Evolutionary conservation across 169 alveolate species (phyloP).

Genomic region (Theileria parva): DNA sequence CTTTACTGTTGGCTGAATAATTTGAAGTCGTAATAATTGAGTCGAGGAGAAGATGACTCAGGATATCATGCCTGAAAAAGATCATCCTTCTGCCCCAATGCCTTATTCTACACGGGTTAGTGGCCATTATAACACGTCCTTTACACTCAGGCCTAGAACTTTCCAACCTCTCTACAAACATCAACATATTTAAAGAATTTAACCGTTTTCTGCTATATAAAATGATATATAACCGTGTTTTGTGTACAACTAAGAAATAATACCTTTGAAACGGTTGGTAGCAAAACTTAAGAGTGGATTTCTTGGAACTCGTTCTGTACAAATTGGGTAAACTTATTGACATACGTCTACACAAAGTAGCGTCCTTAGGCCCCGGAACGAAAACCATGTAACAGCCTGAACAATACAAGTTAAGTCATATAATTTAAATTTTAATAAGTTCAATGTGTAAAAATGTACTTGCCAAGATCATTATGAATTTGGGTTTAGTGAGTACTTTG

Average conservation of each 20-base stretch:
- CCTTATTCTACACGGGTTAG: slow-evolving; percentile 77
- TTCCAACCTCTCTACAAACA: slow-evolving; percentile 15
- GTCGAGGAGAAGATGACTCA: slow-evolving; percentile 64
- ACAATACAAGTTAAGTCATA: background rate
- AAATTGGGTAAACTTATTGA: background rate
- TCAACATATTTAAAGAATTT: background rate
- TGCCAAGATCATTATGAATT: slow-evolving; percentile 27
- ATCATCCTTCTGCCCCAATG: slow-evolving; percentile 70
- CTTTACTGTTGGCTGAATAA: slow-evolving; percentile 17
- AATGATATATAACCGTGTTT: background rate
- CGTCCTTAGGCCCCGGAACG: slow-evolving; percentile 75
- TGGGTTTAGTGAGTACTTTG: slow-evolving; percentile 31
- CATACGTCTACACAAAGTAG: slow-evolving; percentile 69
- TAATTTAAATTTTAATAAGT: background rate
- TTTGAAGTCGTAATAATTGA: slow-evolving; percentile 46
- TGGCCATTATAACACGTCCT: slow-evolving; percentile 51
- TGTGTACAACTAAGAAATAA: slow-evolving; percentile 9
- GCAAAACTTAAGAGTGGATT: slow-evolving; percentile 66
- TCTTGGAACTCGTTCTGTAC: slow-evolving; percentile 56
- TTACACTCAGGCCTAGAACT: slow-evolving; percentile 32
- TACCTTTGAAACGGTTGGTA: slow-evolving; percentile 55
- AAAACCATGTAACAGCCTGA: slow-evolving; percentile 64
- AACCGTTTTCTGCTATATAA: background rate
- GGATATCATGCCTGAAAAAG: slow-evolving; percentile 66
- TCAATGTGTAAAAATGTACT: background rate